These are phyloP conservation scores for Maudiozyma turicensis DNA, from an alignment of 805 yeast species.

Conservation along the genomic window DNA sequence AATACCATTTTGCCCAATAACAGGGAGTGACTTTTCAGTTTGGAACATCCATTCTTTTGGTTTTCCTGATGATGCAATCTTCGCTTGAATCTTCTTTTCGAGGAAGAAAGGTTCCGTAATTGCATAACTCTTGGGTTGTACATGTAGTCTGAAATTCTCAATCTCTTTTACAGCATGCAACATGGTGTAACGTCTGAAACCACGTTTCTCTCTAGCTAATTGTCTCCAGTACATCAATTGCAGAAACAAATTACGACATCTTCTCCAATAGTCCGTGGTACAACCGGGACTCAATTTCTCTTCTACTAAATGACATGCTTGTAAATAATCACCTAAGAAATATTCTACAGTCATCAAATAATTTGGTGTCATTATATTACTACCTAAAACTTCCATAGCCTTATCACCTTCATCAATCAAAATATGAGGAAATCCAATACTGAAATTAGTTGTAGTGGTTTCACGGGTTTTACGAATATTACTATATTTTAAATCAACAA, in stretches of 20 bases:
- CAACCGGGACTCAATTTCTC: constrained; percentile 20
- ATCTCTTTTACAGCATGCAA: constrained; percentile 25
- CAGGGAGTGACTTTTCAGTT: not conserved
- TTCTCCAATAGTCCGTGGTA: constrained; percentile 21
- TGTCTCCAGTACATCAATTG: constrained; percentile 25
- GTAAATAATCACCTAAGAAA: constrained; percentile 23
- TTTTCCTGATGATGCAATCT: not conserved
- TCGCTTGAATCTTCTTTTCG: not conserved
- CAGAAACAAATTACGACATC: constrained; percentile 19
- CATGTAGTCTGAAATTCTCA: constrained; percentile 23
- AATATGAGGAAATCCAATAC: constrained; percentile 4
- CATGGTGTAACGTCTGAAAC: constrained; percentile 17
- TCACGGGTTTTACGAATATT: not conserved
- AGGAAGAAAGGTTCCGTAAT: not conserved
- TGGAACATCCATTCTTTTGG: constrained; percentile 18
- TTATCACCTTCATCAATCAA: constrained; percentile 3
- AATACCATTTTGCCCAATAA: not conserved
- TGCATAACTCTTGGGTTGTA: constrained; percentile 7
- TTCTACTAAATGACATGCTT: constrained; percentile 20
- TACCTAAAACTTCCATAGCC: constrained; percentile 11
- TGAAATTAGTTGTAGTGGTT: not conserved
- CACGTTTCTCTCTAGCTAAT: constrained; percentile 21
- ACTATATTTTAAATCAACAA: constrained; percentile 1
- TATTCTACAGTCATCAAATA: constrained; percentile 22
- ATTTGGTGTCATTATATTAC: constrained; percentile 16